Evolutionary conservation across 2,329 filamentous ascomycete genomes (phyloP), one percentile per base, ranked within the genome.

Genomic region (Lasiodiplodia sp.): DNA sequence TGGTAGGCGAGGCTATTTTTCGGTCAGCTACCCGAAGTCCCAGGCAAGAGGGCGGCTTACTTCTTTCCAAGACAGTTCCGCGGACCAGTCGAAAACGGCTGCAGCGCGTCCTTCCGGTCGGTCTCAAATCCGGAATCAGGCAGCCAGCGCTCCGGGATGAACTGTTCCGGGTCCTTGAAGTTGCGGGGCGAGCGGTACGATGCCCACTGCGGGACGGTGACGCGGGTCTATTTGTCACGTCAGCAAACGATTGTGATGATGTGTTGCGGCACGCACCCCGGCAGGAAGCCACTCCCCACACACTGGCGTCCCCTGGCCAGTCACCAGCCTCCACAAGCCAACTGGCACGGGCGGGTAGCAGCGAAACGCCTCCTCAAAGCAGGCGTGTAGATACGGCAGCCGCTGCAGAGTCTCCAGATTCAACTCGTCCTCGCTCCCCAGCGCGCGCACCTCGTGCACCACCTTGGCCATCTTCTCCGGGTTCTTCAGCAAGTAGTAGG

Each of bases 61-160:
- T 79, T 79, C 69, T 77, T 78, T 6, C 77, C 78, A 37, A 80
- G 40, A 62, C 78, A 80, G 57, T 79, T 75, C 21, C 83, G 74
- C 0, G 81, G 75, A 0, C 83, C 84, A 38, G 79, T 73, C 0
- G 78, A 80, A 71, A 86, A 86, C 0, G 83, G 75, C 25, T 84
- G 79, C 14, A 83, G 68, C n/a, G 73, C 81, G 6, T 72, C 73
- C 52, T 74, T 77, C 34, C 78, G 72, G 51, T 79, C 77, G 68
- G 51, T 47, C 68, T 69, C 38, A 62, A 77, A 77, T 23, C 60
- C 62, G 69, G 57, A 68, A 3, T 75, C 72, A 0, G 73, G 74
- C 2, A 81, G 68, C 81, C 82, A 84, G 31, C 82, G 28, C 28
- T 28, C 28, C 5, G 28, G 28, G 28, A 28, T 28, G 28, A 28